Base-by-base conservation (phyloP, 768 basidiomycete species). In the Pluteus cervinus region DNA sequence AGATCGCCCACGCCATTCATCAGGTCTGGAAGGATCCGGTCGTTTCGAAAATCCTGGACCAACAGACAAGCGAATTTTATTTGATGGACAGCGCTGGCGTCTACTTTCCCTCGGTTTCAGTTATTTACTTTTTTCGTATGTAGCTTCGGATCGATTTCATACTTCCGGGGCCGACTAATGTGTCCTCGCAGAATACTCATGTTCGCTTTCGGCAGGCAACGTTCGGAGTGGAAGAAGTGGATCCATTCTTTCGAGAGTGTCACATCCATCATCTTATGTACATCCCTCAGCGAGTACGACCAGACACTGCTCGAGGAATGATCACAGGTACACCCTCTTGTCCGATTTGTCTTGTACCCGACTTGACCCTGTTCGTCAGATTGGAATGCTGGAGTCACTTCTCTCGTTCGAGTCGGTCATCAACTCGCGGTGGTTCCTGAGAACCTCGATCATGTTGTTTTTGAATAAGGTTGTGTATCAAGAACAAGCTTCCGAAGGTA, bases 401-500 rank as follows among this genome's bases (percentile, higher is more conserved):
- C 81, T 87, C 0, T 77, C 94, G 20, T 92, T 91, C 58, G 88
- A 91, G 54, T 85, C 81, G 22, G 88, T 92, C 57, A 86, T 86
- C 63, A 93, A 93, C 53, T 90, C 88, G 26, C 73, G 90, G 44
- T 92, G 86, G 88, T 91, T 91, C 61, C 79, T 86, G 37, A 79
- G 87, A 49, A 89, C 89, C 3, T 86, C 85, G 1, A 89, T 92
- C 50, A 92, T 92, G 53, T 62, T 92, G 35, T 90, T 91, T 72
- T 61, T 91, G 44, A 92, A 90, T 65, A 91, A 93, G 71, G 90
- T 92, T 52, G 91, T 65, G 92, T 32, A 92, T 96, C 64, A 82
- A 86, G 34, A 80, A 79, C 53, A 96, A 96, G 60, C 69, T 93
- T 15, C 83, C 84, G 4, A 71, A 68, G 57, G 68, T 63, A 23